Evolutionary conservation across 1,284 basidiomycete species (phyloP).

Genomic region (Ustilago tritici): DNA sequence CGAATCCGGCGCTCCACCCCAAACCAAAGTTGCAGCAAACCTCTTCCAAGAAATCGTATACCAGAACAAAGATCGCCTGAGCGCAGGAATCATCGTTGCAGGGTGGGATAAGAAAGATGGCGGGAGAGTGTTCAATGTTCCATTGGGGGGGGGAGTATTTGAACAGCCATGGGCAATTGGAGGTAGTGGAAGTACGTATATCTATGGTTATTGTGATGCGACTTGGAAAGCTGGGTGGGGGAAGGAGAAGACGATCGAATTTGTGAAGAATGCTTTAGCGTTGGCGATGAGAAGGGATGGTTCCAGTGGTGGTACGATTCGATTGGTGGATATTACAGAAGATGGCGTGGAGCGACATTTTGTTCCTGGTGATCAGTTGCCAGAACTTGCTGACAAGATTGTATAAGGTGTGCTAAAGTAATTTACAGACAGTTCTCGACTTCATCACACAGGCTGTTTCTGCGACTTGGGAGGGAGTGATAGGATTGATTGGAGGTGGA

Average conservation of each 20-base stretch:
- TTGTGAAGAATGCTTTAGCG: constrained; percentile 91
- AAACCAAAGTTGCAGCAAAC: constrained; percentile 84
- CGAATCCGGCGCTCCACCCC: constrained; percentile 79
- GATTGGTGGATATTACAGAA: constrained; percentile 96
- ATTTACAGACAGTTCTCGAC: too few species aligned
- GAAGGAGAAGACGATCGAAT: constrained; percentile 88
- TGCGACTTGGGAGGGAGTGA: too few species aligned
- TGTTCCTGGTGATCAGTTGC: constrained; percentile 79
- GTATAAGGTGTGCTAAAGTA: constrained; percentile 34
- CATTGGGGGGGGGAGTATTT: constrained; percentile 65
- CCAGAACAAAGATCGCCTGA: constrained; percentile 84
- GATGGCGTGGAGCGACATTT: constrained; percentile 91
- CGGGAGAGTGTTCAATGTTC: constrained; percentile 91
- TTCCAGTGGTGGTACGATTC: constrained; percentile 95
- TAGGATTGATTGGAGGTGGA: too few species aligned
- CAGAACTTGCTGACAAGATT: constrained; percentile 58
- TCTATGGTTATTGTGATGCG: constrained; percentile 98
- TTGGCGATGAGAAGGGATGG: constrained; percentile 98
- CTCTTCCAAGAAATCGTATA: constrained; percentile 93
- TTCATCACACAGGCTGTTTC: not conserved
- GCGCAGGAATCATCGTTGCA: constrained; percentile 96
- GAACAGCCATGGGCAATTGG: constrained; percentile 68
- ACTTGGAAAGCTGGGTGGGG: constrained; percentile 96
- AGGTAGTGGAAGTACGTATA: constrained; percentile 91
- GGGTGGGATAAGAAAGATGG: constrained; percentile 95